Evolutionary conservation across 305 asterid species (phyloP).

Genomic region (Stenogyne calaminthoides): DNA sequence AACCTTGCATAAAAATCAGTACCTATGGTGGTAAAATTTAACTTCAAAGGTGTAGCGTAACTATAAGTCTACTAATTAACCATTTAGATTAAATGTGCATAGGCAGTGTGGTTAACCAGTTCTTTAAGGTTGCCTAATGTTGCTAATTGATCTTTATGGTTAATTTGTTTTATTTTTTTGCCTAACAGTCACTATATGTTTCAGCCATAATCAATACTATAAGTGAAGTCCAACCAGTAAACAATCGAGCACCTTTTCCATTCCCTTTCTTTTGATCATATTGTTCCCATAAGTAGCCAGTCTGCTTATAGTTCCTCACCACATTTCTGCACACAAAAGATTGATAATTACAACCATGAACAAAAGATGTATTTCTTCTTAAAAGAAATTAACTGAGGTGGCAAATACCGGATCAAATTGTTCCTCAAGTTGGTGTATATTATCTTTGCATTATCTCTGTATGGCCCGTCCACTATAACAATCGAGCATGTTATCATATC

Average conservation of each 20-base stretch:
- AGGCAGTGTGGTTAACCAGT: background rate
- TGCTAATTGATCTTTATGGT: background rate
- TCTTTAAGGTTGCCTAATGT: background rate
- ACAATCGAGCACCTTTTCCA: conserved; percentile 85
- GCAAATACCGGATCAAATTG: conserved; percentile 75
- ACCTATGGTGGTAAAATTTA: background rate
- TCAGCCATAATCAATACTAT: conserved; percentile 84
- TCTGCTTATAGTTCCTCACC: conserved; percentile 65
- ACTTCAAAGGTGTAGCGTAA: background rate
- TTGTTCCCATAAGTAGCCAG: conserved; percentile 95
- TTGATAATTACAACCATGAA: background rate
- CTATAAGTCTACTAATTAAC: background rate
- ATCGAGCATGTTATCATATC: conserved; percentile 17
- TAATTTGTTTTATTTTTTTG: too few species aligned
- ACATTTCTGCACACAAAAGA: conserved; percentile 62
- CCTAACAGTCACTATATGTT: conserved; percentile 50
- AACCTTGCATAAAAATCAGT: background rate
- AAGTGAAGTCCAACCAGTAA: conserved; percentile 94
- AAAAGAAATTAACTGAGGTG: conserved; percentile 14
- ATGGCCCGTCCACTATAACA: conserved; percentile 79
- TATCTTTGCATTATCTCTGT: conserved; percentile 64
- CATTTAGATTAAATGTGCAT: background rate
- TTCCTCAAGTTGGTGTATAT: conserved; percentile 75
- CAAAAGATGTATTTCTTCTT: background rate
- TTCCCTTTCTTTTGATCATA: conserved; percentile 89